Base-by-base conservation (phyloP, 2,329 filamentous ascomycete genomes). In the Pseudogymnoascus sp. region DNA sequence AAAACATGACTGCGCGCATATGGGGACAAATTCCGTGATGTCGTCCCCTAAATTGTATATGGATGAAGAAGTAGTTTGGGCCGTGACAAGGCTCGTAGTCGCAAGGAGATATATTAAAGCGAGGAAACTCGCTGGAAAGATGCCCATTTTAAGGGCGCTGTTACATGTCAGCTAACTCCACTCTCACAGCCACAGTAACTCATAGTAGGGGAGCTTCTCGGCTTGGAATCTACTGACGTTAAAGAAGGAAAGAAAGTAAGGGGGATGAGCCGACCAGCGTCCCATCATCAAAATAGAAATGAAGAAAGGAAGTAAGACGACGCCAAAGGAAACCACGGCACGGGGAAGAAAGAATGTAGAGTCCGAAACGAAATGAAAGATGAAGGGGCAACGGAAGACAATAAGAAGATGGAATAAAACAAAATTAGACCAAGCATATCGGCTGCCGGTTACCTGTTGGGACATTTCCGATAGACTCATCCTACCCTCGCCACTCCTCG, bases 1-100 rank as follows among this genome's bases (percentile, higher is more conserved):
- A 68, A 91, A 79, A 72, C 89, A 92, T 44, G 74, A 68, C 66
- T 79, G 75, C 3, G 87, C 86, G 70, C 87, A 90, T 35, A 62
- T 31, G 31, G 72, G 72, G 67, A 74, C 65, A 59, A 72, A 69
- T 63, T 67, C 69, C 61, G 67, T 71, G 26, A 73, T 57, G 53
- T 73, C 68, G 61, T 17, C 23, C 26, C 44, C 44, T 28, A 53
- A 28, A 6, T 17, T 53, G 23, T 53, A 53, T 53, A 13, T 53
- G 15, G 44, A 15, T 26, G 21, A 50, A 50, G 42, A 50, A 13
- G 42, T 26, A 50, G 21, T 28, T 23, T 53, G 23, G 13, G 44
- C 44, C n/a, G 23, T 53, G 23, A 53, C 44, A 53, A 17, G n/a
- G n/a, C 8, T 5, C 15, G 44, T 28, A 17, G 44, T 28, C 44